phyloP scores from a whole-genome alignment of 768 basidiomycete species.

The Piloderma croceum region DNA sequence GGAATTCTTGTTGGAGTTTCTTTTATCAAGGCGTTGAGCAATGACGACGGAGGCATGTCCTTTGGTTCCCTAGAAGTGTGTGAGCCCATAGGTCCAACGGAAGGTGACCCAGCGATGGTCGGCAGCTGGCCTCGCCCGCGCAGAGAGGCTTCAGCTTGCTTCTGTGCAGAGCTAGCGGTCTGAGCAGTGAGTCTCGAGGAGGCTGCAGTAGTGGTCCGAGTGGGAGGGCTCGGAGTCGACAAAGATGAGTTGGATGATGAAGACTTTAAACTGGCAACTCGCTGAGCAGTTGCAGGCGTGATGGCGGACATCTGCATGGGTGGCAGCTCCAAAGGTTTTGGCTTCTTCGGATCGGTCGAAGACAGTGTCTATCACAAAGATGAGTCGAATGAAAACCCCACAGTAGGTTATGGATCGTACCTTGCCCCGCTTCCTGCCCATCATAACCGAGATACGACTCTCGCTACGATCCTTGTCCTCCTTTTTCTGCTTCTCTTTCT shows the following conservation, averaged over 20 bases:
- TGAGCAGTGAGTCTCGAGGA: constrained; percentile 71
- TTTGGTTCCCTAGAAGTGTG: constrained; percentile 49
- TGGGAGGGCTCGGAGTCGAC: constrained; percentile 36
- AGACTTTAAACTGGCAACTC: constrained; percentile 77
- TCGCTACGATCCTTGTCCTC: constrained; percentile 88
- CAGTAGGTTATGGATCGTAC: constrained; percentile 34
- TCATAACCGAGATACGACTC: constrained; percentile 81
- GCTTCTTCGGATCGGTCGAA: constrained; percentile 73
- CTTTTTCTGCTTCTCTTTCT: constrained; percentile 50
- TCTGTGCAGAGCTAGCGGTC: constrained; percentile 82
- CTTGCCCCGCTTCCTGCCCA: constrained; percentile 89
- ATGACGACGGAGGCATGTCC: constrained; percentile 50
- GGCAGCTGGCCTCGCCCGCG: constrained; percentile 71
- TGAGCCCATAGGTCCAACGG: constrained; percentile 60
- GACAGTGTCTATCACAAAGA: constrained; percentile 62
- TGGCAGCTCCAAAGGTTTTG: constrained; percentile 64
- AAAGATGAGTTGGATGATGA: constrained; percentile 41
- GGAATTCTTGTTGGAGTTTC: constrained; percentile 93
- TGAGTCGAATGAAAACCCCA: constrained; percentile 8
- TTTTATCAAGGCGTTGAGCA: constrained; percentile 54
- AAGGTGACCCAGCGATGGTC: constrained; percentile 92
- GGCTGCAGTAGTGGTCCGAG: constrained; percentile 28
- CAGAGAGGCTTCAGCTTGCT: constrained; percentile 78
- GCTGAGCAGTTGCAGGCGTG: constrained; percentile 74
- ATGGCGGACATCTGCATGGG: constrained; percentile 89